Conservation (phyloP, 1,139 yeast genomes). For the Geotrichum cucujoidarum region DNA sequence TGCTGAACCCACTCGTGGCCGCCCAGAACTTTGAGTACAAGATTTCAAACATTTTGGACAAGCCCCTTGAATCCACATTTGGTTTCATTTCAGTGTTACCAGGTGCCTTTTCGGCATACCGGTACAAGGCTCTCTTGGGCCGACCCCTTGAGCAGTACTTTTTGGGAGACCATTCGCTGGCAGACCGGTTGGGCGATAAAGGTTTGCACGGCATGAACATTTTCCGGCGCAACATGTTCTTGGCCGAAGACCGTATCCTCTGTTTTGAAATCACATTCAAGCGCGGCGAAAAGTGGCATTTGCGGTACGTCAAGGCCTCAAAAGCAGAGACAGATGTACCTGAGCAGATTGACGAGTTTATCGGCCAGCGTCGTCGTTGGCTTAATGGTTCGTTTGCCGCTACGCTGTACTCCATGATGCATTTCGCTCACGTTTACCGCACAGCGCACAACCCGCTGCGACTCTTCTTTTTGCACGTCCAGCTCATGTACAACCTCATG, state of each 20-base stretch:
- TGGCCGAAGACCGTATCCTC: conserved; percentile 91
- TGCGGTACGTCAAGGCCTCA: conserved; percentile 83
- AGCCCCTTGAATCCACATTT: conserved; percentile 82
- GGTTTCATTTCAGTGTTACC: conserved; percentile 89
- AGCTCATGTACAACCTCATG: conserved; percentile 69
- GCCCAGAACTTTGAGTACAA: conserved; percentile 92
- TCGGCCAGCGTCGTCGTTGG: conserved; percentile 93
- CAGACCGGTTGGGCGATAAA: conserved; percentile 43
- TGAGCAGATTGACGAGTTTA: conserved; percentile 75
- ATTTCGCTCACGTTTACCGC: conserved; percentile 65
- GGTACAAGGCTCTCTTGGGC: conserved; percentile 70
- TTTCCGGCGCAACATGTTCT: conserved; percentile 88
- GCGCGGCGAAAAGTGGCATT: conserved; percentile 72
- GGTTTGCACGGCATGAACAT: conserved; percentile 54
- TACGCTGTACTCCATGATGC: conserved; percentile 74
- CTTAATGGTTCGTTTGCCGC: conserved; percentile 96
- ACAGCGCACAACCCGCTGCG: conserved; percentile 73
- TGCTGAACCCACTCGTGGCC: conserved; percentile 81
- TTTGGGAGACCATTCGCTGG: conserved; percentile 71
- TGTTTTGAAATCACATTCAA: conserved; percentile 92
- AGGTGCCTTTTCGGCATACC: conserved; percentile 89
- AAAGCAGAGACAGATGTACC: conserved; percentile 97
- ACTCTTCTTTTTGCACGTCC: conserved; percentile 67
- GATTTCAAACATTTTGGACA: conserved; percentile 85
- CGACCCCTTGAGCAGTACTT: conserved; percentile 88